phyloP scores from a whole-genome alignment of 139 green algal genomes.

The Trebouxia sp. region DNA sequence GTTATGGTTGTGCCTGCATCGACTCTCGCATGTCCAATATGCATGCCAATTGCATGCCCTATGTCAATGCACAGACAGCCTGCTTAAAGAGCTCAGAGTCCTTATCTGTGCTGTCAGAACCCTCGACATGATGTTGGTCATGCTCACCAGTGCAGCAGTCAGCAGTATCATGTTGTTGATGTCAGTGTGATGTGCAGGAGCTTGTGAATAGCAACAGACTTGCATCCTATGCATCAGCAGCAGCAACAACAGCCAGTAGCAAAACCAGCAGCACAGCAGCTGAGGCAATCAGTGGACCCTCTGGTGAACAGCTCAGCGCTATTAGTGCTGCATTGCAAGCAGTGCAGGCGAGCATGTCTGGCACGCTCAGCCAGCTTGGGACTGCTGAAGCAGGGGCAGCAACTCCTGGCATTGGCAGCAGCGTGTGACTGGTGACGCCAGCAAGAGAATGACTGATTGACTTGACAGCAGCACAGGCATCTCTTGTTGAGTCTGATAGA shows the following conservation, averaged over 20 bases:
- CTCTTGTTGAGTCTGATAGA: too few relatives aligned
- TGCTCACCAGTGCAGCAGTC: too few relatives aligned
- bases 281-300: neutral
- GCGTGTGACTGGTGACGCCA: too few relatives aligned
- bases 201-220: neutral
- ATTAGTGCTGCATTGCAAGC: slow-evolving; percentile 15
- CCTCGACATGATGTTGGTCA: too few relatives aligned
- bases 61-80: too few relatives aligned
- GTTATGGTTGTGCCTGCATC: neutral
- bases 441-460: neutral
- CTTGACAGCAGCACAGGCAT: too few relatives aligned
- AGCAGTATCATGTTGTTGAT: neutral
- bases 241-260: neutral
- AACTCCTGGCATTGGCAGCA: neutral
- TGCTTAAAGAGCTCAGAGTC: too few relatives aligned
- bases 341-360: neutral
- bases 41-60: too few relatives aligned
- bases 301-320: neutral
- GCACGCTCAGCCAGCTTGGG: neutral
- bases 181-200: neutral
- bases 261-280: neutral
- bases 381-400: neutral
- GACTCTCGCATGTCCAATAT: neutral
- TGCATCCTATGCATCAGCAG: neutral
- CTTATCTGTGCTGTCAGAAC: too few relatives aligned